Evolutionary conservation across 2,329 filamentous ascomycete species (phyloP).

Genomic region (Penicillium crustosum): DNA sequence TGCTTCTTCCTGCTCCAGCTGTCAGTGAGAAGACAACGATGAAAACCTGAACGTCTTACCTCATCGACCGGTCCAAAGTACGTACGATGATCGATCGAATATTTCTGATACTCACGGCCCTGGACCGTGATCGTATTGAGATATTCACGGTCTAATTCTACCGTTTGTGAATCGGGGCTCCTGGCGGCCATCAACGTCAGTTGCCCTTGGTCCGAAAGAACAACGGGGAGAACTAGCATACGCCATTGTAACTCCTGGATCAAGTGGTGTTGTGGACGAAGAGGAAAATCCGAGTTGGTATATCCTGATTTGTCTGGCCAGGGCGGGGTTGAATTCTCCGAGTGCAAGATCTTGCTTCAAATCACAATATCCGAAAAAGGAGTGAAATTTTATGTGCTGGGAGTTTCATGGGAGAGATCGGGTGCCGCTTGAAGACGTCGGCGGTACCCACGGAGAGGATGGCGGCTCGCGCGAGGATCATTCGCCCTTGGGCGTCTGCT

Average conservation of each 20-base stretch:
- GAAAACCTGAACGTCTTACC: conserved; percentile 47
- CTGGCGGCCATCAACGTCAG: conserved; percentile 35
- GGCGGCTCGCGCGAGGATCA: conserved; percentile 25
- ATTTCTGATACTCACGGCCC: conserved; percentile 66
- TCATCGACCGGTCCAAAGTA: conserved; percentile 72
- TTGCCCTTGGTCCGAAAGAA: conserved; percentile 10
- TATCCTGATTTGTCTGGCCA: conserved; percentile 13
- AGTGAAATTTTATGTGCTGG: conserved; percentile 21
- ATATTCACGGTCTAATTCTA: conserved; percentile 57
- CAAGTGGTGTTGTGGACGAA: conserved; percentile 13
- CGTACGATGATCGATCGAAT: conserved; percentile 62
- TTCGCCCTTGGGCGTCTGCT: conserved; percentile 23
- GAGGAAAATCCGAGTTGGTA: conserved; percentile 10
- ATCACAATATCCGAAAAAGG: conserved; percentile 14
- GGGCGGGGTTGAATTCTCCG: conserved; percentile 21
- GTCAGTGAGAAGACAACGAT: conserved; percentile 16
- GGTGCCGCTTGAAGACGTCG: conserved; percentile 18
- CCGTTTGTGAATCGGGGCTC: conserved; percentile 48
- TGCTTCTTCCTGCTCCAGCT: conserved; percentile 59
- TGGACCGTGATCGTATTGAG: conserved; percentile 60
- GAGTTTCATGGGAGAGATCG: conserved; percentile 29
- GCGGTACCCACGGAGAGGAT: conserved; percentile 24
- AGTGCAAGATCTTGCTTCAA: conserved; percentile 14
- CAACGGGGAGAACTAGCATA: conserved; percentile 22
- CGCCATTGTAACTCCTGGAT: conserved; percentile 29